These are phyloP conservation scores for Aspergillus sp. DNA, from an alignment of 2,329 filamentous ascomycete species.

Conservation along the genomic window DNA sequence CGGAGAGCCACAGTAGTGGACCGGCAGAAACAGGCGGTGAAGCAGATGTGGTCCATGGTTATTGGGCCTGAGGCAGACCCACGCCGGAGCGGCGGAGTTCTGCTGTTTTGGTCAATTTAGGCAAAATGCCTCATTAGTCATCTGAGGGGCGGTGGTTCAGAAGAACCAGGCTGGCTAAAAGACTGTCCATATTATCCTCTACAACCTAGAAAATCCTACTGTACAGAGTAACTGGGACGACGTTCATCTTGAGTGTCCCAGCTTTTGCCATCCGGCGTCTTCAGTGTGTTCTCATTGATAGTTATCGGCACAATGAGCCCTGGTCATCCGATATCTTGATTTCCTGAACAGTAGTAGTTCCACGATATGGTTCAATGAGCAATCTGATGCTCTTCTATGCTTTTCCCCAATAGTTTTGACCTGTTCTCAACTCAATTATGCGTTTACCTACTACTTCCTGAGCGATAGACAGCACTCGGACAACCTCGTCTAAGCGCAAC, in stretches of 20 bases:
- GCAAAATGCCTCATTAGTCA: slow-evolving; percentile 10
- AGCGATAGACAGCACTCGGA: neutral
- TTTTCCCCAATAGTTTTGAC: neutral
- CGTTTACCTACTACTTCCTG: neutral
- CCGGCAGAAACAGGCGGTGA: slow-evolving; percentile 18
- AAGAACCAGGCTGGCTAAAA: neutral
- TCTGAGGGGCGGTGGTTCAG: neutral
- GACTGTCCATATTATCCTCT: neutral
- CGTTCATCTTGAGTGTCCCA: neutral
- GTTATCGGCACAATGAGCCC: neutral
- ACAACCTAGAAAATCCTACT: too few species aligned
- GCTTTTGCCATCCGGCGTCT: neutral
- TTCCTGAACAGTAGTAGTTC: neutral
- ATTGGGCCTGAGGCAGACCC: slow-evolving; percentile 2
- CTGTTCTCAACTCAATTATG: neutral
- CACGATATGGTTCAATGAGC: neutral
- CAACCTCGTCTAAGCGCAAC: neutral
- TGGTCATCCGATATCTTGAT: neutral
- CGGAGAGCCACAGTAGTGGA: slow-evolving; percentile 7
- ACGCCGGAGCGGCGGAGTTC: neutral
- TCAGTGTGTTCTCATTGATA: neutral
- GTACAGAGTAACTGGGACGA: neutral
- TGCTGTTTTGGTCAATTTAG: slow-evolving; percentile 5
- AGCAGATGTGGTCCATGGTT: neutral
- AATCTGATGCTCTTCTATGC: neutral